Evolutionary conservation across 2,329 filamentous ascomycete species (phyloP).

Genomic region (Xylariaceae sp.): DNA sequence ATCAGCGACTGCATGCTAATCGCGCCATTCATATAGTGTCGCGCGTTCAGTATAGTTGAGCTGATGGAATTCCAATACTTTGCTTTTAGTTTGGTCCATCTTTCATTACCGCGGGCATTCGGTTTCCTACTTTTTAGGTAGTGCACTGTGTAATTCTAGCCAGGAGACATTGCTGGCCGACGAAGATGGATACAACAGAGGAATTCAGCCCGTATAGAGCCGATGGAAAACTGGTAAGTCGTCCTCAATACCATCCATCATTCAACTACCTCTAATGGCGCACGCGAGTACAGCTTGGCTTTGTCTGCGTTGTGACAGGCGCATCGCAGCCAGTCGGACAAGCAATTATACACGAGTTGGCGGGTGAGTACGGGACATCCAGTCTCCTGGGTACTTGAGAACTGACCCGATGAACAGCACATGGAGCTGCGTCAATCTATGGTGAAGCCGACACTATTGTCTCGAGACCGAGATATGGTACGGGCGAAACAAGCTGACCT

Average conservation of each 20-base stretch:
- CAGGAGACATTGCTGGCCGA: not conserved
- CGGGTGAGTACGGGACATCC: slow-evolving; percentile 33
- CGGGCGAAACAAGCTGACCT: slow-evolving; percentile 7
- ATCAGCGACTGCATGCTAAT: not conserved
- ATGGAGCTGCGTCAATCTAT: slow-evolving; percentile 62
- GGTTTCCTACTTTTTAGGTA: no score
- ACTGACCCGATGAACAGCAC: slow-evolving; percentile 38
- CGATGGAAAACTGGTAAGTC: slow-evolving; percentile 24
- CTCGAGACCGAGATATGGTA: not conserved
- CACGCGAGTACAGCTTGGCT: slow-evolving; percentile 47
- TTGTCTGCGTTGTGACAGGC: slow-evolving; percentile 61
- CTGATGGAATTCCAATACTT: no score
- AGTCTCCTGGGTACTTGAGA: no score
- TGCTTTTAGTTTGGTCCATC: no score
- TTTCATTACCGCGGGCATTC: no score
- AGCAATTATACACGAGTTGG: slow-evolving; percentile 56
- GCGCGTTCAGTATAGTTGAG: no score
- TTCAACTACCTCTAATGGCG: not conserved
- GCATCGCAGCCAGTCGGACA: slow-evolving; percentile 56
- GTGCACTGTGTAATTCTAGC: not conserved
- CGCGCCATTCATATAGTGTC: no score
- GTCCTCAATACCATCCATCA: not conserved
- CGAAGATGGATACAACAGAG: slow-evolving; percentile 14
- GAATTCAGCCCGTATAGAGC: slow-evolving; percentile 18
- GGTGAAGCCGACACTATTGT: slow-evolving; percentile 25